Conservation (phyloP, 2,329 filamentous ascomycete species). For the Paramyrothecium roridum region DNA sequence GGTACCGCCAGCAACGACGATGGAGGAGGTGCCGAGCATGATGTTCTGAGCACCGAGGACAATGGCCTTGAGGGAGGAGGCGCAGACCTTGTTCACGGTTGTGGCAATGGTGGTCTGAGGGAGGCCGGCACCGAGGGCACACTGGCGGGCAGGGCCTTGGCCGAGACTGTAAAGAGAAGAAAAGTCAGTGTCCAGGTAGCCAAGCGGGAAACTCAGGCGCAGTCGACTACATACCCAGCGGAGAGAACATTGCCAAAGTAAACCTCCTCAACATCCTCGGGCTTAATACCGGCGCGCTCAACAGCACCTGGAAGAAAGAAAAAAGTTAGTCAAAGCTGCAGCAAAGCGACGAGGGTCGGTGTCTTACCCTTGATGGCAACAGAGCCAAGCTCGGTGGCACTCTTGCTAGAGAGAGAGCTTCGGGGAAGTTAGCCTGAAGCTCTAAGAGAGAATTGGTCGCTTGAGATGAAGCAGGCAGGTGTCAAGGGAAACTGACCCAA, state of each 20-base stretch:
- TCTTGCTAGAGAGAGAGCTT: conserved; percentile 85
- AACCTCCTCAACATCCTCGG: conserved; percentile 89
- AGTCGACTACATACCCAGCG: conserved; percentile 66
- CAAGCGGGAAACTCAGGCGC: not conserved
- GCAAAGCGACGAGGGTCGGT: not conserved
- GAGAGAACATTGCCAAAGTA: conserved; percentile 98
- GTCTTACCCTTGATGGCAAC: conserved; percentile 84
- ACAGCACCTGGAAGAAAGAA: conserved; percentile 58
- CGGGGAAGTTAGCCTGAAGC: conserved; percentile 15
- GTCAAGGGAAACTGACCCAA: conserved; percentile 60
- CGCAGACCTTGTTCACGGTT: conserved; percentile 98
- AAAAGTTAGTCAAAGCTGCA: conserved; percentile 6
- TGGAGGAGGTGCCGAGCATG: conserved; percentile 89
- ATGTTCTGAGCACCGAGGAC: conserved; percentile 95
- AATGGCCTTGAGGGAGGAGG: conserved; percentile 89
- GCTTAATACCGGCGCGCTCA: conserved; percentile 82
- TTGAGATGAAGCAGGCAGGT: conserved; percentile 1
- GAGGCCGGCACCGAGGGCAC: conserved; percentile 85
- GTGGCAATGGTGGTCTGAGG: conserved; percentile 77
- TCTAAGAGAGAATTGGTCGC: not conserved
- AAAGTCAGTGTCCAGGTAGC: not conserved
- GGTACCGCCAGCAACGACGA: conserved; percentile 89
- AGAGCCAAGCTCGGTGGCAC: conserved; percentile 80
- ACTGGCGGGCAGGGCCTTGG: conserved; percentile 94
- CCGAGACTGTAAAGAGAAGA: conserved; percentile 62